Evolutionary conservation across 2,329 filamentous ascomycete genomes (phyloP).

Genomic region (Grosmannia penicillata): DNA sequence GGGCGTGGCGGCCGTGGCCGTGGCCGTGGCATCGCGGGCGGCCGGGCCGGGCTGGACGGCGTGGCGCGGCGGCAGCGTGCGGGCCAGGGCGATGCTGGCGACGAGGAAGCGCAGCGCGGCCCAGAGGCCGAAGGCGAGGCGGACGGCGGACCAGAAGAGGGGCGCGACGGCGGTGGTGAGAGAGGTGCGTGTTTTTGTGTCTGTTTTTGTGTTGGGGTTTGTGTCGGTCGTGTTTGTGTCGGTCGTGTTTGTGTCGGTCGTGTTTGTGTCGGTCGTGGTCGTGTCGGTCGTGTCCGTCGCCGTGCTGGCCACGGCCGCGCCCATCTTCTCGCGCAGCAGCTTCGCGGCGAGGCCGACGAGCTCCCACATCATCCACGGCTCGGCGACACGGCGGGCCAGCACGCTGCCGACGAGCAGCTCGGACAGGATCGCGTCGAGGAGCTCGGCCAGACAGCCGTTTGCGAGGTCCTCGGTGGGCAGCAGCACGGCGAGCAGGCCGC

Average conservation of each 20-base stretch:
- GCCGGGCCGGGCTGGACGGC: constrained; percentile 8
- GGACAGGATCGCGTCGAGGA: constrained; percentile 78
- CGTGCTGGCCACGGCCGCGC: constrained; percentile 1
- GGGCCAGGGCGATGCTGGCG: constrained; percentile 49
- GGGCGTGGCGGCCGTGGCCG: not conserved
- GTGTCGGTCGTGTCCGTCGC: too few relatives aligned
- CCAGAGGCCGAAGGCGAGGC: constrained; percentile 39
- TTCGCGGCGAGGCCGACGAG: constrained; percentile 57
- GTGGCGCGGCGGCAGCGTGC: constrained; percentile 45
- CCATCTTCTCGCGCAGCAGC: constrained; percentile 17
- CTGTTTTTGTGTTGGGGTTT: too few relatives aligned
- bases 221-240: too few relatives aligned
- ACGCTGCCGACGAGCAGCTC: constrained; percentile 79
- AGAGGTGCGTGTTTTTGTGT: too few relatives aligned
- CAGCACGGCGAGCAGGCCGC: constrained; percentile 66
- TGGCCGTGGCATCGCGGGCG: too few relatives aligned
- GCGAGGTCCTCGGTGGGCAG: constrained; percentile 86
- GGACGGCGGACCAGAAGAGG: constrained; percentile 41
- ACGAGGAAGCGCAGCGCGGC: constrained; percentile 52
- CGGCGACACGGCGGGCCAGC: constrained; percentile 63
- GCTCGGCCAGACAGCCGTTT: constrained; percentile 67
- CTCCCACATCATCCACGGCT: constrained; percentile 85
- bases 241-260: too few relatives aligned
- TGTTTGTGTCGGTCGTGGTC: too few relatives aligned
- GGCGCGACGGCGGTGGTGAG: constrained; percentile 17